Evolutionary conservation across 768 basidiomycete species (phyloP), one percentile per base, ranked within the genome.

Genomic region (Lactifluus subvellereus): DNA sequence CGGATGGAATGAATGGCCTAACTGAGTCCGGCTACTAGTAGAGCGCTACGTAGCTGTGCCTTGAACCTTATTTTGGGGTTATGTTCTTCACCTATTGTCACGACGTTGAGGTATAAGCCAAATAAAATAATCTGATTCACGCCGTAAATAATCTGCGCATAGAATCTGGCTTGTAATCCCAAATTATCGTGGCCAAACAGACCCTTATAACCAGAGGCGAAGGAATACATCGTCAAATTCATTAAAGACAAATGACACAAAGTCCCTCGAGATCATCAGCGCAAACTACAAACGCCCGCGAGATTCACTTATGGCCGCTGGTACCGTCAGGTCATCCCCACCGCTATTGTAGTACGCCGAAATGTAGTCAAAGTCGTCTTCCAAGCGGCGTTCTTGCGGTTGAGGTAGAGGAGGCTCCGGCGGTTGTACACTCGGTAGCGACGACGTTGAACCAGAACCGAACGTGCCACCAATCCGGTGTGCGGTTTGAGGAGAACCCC

Each of bases 361-460:
- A 52, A 84, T 77, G 64, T 86, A 84, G 69, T 86, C 85, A 67
- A 81, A 84, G 14, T 77, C 74, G 3, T 80, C 80, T 6, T 83
- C 81, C 0, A 76, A 40, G 43, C 33, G 27, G 30, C 27, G 60
- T 42, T 43, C 48, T 47, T 66, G 59, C 54, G 57, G 55, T 33
- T 59, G 55, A 43, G 66, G 56, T 48, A 67, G 16, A 59, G 64
- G 2, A 56, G 52, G 27, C 57, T 20, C 57, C 7, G 54, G 51
- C 6, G 66, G 35, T 57, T 61, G 54, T 11, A 38, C 54, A 35
- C 33, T 43, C 4, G 64, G 32, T 27, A 51, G 54, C 13, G 56
- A 49, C 42, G 68, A 35, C 37, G 42, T 54, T 13, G 59, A 53
- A 38, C 35, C 50, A n/a, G 58, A 43, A 33, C 42, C 47, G 8